phyloP scores from a whole-genome alignment of 225 moss, liverwort and hornwort species.

The Pseudoscleropodium purum region DNA sequence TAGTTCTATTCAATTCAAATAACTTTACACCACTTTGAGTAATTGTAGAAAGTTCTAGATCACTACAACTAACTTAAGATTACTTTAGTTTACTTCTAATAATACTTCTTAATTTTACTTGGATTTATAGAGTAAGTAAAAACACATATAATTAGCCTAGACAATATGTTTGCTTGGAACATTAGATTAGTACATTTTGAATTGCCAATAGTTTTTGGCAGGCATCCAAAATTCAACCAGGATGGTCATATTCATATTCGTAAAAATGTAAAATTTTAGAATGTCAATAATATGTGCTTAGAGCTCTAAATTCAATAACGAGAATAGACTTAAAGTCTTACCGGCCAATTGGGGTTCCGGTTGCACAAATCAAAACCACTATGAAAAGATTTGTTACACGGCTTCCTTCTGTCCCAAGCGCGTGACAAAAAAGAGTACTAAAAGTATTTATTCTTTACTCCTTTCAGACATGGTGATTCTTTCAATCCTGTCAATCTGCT shows the following conservation, averaged over 20 bases:
- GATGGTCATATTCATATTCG: no score
- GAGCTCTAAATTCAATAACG: not conserved
- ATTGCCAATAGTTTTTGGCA: not conserved
- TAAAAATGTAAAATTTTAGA: not conserved
- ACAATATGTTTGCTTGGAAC: not conserved
- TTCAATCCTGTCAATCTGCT: not conserved
- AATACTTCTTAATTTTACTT: not conserved
- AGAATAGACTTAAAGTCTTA: not conserved
- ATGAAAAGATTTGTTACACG: not conserved
- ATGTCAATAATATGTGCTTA: not conserved
- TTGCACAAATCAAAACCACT: not conserved
- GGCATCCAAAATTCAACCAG: not conserved
- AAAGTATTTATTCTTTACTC: not conserved
- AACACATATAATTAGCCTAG: not conserved
- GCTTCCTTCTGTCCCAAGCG: not conserved
- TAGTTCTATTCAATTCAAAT: not conserved
- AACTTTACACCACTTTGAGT: not conserved
- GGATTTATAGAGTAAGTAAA: not conserved
- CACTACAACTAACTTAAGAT: not conserved
- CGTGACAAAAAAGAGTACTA: not conserved
- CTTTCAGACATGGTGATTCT: not conserved
- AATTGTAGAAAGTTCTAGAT: not conserved
- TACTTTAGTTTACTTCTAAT: not conserved
- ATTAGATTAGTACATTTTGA: not conserved
- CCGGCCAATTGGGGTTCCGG: not conserved